Conservation (phyloP, 768 basidiomycete species). For the Calocera viscosa region DNA sequence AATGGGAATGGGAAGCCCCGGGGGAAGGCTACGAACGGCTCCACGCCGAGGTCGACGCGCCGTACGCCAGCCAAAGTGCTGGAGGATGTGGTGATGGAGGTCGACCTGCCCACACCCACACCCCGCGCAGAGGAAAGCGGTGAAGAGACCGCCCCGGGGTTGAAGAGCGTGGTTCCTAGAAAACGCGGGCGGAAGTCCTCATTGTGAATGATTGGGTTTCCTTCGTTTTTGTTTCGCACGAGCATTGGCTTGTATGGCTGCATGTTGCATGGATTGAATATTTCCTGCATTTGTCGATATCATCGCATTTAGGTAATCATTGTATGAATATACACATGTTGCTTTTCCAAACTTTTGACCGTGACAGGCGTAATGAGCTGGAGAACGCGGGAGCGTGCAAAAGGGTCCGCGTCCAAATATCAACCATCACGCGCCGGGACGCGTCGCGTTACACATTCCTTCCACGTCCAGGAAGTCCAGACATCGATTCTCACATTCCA, state of each 20-base stretch:
- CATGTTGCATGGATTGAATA: neutral
- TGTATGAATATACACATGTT: neutral
- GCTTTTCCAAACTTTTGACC: neutral
- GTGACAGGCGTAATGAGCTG: neutral
- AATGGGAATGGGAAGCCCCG: neutral
- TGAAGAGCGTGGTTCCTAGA: neutral
- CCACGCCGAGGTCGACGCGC: neutral
- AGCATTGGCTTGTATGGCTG: neutral
- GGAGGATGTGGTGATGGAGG: neutral
- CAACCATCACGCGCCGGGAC: neutral
- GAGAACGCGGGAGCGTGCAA: neutral
- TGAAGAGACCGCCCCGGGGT: no score
- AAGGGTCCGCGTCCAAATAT: neutral
- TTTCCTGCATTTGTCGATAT: neutral
- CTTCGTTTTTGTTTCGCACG: neutral
- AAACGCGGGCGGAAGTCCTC: neutral
- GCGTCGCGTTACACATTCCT: constrained; percentile 4
- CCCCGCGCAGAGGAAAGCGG: neutral
- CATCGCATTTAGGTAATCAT: constrained; percentile 7
- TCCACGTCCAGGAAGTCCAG: neutral
- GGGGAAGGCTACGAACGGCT: neutral
- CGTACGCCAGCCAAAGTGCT: neutral
- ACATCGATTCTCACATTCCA: neutral
- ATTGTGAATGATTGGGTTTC: neutral
- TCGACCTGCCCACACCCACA: neutral